Evolutionary conservation across 169 alveolate species (phyloP), one percentile per base, ranked within the genome.

Genomic region (Eimeria sp.): DNA sequence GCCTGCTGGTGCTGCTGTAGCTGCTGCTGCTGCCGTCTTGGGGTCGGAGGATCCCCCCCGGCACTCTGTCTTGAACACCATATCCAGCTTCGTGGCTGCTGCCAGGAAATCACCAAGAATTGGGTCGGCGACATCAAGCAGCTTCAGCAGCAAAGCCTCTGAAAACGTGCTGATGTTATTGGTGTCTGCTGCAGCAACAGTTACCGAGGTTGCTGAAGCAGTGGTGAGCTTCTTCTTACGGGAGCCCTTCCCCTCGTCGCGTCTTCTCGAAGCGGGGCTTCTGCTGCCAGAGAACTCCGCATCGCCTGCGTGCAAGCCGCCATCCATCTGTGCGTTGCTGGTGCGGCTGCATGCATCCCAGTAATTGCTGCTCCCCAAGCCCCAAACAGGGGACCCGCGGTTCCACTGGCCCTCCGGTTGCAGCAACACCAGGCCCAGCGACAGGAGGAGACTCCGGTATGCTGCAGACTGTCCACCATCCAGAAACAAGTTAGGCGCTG

Each of bases 71-170:
- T 13, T 83, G 25, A 83, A 57, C 25, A 83, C 18, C 75, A 14
- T 18, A n/a, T 83, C 91, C 47, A 83, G 49, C n/a, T 54, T 54
- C 25, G 73, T 27, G 2, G 91, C 91, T 25, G 91, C 91, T 16
- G 73, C 11, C 14, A 83, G 11, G 49, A 83, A 40, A 51, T 83
- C 91, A n/a, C 30, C 43, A 57, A 83, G 51, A 47, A 57, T 11
- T 6, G 91, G 75, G 0, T 83, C 91, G 20, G 91, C 73, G 61
- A 83, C 22, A 7, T 83, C 91, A 13, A 83, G 91, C 49, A 49
- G 75, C 91, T 83, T 83, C 54, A 83, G 91, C 49, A 83, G 51
- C 70, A 83, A 9, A n/a, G 75, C 73, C 45, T 83, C 91, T 83
- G 27, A 72, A 22, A 51, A 67, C 34, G 6, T 83, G 70, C 73